Evolutionary conservation across 257 asterid species (phyloP).

Genomic region (Pogostemon cablin): DNA sequence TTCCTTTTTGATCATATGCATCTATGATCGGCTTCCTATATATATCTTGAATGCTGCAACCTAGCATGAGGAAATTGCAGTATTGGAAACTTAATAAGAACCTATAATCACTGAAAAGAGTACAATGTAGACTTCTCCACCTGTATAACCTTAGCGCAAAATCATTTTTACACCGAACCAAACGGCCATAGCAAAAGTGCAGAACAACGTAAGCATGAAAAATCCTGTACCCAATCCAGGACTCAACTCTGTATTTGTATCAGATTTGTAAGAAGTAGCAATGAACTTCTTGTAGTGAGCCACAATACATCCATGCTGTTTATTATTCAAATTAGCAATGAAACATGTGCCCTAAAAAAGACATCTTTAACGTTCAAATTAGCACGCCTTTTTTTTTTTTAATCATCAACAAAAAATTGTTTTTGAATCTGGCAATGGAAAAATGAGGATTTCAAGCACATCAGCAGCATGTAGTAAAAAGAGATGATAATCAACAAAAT

Average conservation of each 20-base stretch:
- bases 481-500: too few species aligned
- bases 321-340: neutral
- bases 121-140: constrained; percentile 45
- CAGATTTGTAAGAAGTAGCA: constrained; percentile 40
- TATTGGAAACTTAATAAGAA: constrained; percentile 47
- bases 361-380: too few species aligned
- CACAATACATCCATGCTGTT: neutral
- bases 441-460: too few species aligned
- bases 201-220: constrained; percentile 24
- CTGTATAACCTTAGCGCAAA: constrained; percentile 41
- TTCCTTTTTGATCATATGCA: constrained; percentile 49
- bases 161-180: constrained; percentile 58
- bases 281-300: constrained; percentile 42
- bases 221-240: constrained; percentile 45
- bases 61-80: constrained; percentile 47
- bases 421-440: too few species aligned
- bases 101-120: constrained; percentile 41
- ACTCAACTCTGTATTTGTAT: constrained; percentile 33
- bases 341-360: too few species aligned
- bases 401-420: too few species aligned
- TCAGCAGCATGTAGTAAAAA: too few species aligned
- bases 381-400: too few species aligned
- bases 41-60: constrained; percentile 57
- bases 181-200: constrained; percentile 42
- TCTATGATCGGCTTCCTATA: constrained; percentile 48